A percentile compares a stretch with the other conserved stretches of the same genome.
These are phyloP conservation scores for Colletotrichum lentis DNA, from an alignment of 2,329 filamentous ascomycete species.

Conservation along the genomic window DNA sequence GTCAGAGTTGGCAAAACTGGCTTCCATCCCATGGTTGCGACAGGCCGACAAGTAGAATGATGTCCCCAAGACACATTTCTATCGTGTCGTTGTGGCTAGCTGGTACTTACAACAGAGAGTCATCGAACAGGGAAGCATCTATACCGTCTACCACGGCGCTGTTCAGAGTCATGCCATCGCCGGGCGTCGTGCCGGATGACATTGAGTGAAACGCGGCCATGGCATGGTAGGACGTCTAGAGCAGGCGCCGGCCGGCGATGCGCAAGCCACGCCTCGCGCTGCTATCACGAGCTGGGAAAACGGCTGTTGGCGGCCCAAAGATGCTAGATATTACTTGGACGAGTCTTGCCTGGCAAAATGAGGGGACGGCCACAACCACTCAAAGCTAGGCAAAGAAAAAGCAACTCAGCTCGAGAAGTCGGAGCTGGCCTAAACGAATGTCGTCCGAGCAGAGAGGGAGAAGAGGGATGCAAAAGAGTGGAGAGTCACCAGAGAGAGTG, in stretches of 20 bases:
- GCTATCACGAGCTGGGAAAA: neutral
- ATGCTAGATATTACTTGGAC: neutral
- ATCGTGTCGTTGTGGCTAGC: neutral
- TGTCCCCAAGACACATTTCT: neutral
- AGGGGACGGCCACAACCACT: neutral
- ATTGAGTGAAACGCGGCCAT: constrained; percentile 68
- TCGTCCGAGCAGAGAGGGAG: constrained; percentile 23
- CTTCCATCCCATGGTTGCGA: constrained; percentile 30
- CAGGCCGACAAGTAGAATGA: neutral
- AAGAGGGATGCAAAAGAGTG: constrained; percentile 28
- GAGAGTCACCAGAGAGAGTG: constrained; percentile 6
- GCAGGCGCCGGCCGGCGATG: constrained; percentile 39
- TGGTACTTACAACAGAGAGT: constrained; percentile 62
- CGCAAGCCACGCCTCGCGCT: constrained; percentile 18
- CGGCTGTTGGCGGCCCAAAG: neutral
- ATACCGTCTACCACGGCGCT: constrained; percentile 59
- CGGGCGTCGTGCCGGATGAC: constrained; percentile 54
- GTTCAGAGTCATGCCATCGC: constrained; percentile 58
- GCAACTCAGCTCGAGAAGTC: constrained; percentile 1
- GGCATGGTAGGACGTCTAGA: constrained; percentile 52
- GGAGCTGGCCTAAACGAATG: constrained; percentile 21
- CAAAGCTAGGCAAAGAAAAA: constrained; percentile 1
- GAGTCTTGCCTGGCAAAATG: neutral
- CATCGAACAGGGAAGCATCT: constrained; percentile 62
- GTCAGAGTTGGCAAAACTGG: constrained; percentile 21